These are phyloP conservation scores for Kodamaea sp. DNA, from an alignment of 1,139 yeast genomes.

Conservation along the genomic window DNA sequence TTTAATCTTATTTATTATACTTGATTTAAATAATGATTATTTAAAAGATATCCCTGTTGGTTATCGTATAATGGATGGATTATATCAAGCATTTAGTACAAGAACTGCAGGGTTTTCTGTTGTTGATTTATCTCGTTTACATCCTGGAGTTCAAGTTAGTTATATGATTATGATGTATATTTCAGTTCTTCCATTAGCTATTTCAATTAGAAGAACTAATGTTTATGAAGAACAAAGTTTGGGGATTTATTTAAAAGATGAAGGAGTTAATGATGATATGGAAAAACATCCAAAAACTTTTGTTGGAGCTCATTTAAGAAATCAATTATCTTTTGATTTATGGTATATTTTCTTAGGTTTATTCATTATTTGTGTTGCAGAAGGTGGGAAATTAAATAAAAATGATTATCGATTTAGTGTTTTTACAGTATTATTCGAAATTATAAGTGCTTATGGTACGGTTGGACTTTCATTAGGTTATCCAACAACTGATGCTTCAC, in stretches of 20 bases:
- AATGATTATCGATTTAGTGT: slow-evolving; percentile 54
- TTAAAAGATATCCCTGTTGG: slow-evolving; percentile 56
- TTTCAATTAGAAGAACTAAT: slow-evolving; percentile 91
- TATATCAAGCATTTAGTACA: slow-evolving; percentile 87
- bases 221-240: slow-evolving; percentile 96
- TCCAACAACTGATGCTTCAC: slow-evolving; percentile 61
- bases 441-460: slow-evolving; percentile 93
- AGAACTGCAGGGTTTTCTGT: slow-evolving; percentile 91
- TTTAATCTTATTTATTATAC: slow-evolving; percentile 69
- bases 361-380: slow-evolving; percentile 82
- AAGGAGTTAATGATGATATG: slow-evolving; percentile 20
- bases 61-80: slow-evolving; percentile 70
- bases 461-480: slow-evolving; percentile 90
- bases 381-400: slow-evolving; percentile 57
- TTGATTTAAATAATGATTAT: slow-evolving; percentile 59
- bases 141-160: slow-evolving; percentile 90
- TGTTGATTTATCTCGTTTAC: slow-evolving; percentile 63
- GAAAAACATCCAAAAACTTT: slow-evolving; percentile 52
- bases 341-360: slow-evolving; percentile 91
- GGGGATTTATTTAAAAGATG: slow-evolving; percentile 66
- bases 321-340: slow-evolving; percentile 88
- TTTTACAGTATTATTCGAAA: slow-evolving; percentile 77
- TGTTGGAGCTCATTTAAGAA: slow-evolving; percentile 83
- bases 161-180: slow-evolving; percentile 98
- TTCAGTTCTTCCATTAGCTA: slow-evolving; percentile 92